These are phyloP conservation scores for Xylaria sp. DNA, from an alignment of 2,329 filamentous ascomycete genomes.

Conservation along the genomic window DNA sequence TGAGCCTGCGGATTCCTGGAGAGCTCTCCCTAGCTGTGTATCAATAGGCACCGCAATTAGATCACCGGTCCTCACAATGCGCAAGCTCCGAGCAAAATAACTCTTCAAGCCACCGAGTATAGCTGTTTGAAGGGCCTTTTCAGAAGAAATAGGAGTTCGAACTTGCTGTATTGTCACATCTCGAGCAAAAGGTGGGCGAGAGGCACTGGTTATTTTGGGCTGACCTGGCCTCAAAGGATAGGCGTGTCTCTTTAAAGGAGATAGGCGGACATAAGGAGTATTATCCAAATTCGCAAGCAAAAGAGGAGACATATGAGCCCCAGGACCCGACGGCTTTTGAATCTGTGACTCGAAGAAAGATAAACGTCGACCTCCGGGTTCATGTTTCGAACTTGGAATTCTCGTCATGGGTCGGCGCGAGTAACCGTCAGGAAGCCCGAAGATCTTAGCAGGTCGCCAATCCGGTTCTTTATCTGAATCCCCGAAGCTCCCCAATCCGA, in stretches of 20 bases:
- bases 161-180: slow-evolving; percentile 92
- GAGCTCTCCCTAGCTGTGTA: slow-evolving; percentile 80
- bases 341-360: slow-evolving; percentile 77
- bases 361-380: slow-evolving; percentile 59
- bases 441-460: slow-evolving; percentile 89
- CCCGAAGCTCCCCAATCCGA: slow-evolving; percentile 74
- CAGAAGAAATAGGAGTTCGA: slow-evolving; percentile 86
- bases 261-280: slow-evolving; percentile 81
- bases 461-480: slow-evolving; percentile 68
- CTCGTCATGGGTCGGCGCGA: slow-evolving; percentile 69
- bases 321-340: slow-evolving; percentile 65
- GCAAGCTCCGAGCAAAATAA: slow-evolving; percentile 84
- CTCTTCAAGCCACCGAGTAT: slow-evolving; percentile 87
- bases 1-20: slow-evolving; percentile 74
- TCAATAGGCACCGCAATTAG: slow-evolving; percentile 90
- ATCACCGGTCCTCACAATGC: slow-evolving; percentile 87
- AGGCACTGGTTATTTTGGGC: slow-evolving; percentile 65
- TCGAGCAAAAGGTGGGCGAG: slow-evolving; percentile 67
- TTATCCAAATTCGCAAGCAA: slow-evolving; percentile 86
- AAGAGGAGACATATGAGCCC: slow-evolving; percentile 83
- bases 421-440: slow-evolving; percentile 83
- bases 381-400: slow-evolving; percentile 65
- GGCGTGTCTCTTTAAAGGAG: slow-evolving; percentile 68
- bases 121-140: slow-evolving; percentile 84
- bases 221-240: slow-evolving; percentile 63